Evolutionary conservation across 2,329 filamentous ascomycete species (phyloP), one percentile per base, ranked within the genome.

Genomic region (Phaeophleospora eucalypticola): DNA sequence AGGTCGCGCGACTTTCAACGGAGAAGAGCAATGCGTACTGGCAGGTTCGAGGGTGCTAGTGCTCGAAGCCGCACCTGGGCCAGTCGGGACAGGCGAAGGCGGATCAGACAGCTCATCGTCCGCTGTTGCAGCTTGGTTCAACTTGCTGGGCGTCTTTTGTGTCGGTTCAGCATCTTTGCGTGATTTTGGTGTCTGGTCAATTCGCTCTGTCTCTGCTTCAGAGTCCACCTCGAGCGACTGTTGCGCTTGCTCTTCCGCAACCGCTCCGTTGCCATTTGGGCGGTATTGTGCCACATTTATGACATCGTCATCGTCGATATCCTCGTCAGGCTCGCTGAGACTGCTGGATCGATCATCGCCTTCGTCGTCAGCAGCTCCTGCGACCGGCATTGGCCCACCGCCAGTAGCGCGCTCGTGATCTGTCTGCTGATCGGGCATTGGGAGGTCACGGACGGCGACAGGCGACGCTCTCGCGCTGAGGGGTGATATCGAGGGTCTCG

Each of bases 191-290:
- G 65, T 95, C 62, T 87, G 83, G 63, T 93, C 93, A 50, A 98
- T 78, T 49, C 93, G 84, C 70, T 96, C 90, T 1, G 91, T 97
- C 70, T 96, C 91, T 27, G 91, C 91, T 69, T 97, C 91, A 3
- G 90, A 85, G 59, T 86, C 83, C 45, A 78, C 77, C 43, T 83
- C 62, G 9, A 59, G 45, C 24, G 39, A 65, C 41, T 41, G 67
- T 59, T 51, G 45, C 40, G 51, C 35, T 9, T 45, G 48, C 29
- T 50, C 41, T 45, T 48, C 55, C 20, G 36, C 4, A n/a, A 39
- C 38, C 32, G 18, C 40, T 16, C 36, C 36, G 43, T 39, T 33
- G 15, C 39, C 41, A 15, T 36, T 24, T 16, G 37, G 33, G 32
- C 52, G 7, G 12, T 7, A 29, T 12, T 29, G 7, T 29, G 24